phyloP scores from a whole-genome alignment of 176 grass and related monocot species.

The Oryza nivara region DNA sequence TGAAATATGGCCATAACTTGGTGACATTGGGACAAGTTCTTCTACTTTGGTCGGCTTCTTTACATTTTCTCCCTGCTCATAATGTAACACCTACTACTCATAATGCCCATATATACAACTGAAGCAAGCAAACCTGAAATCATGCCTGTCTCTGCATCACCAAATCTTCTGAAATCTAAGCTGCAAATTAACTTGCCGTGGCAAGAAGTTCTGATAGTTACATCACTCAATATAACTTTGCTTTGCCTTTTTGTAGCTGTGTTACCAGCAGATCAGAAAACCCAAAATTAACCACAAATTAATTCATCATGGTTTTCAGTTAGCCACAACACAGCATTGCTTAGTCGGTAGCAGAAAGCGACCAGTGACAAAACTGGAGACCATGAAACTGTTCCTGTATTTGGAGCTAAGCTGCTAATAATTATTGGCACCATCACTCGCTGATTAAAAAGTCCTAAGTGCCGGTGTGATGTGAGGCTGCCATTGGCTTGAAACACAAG shows the following conservation, averaged over 20 bases:
- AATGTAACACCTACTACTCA: slow-evolving; percentile 28
- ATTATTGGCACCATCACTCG: slow-evolving; percentile 27
- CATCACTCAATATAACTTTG: background rate
- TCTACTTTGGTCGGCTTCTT: slow-evolving; percentile 25
- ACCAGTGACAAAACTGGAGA: slow-evolving; percentile 44
- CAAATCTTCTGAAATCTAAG: background rate
- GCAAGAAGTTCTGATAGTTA: background rate
- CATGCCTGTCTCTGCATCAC: background rate
- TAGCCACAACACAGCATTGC: background rate
- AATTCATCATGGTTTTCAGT: background rate
- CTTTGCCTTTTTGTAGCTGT: background rate
- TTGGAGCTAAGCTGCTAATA: slow-evolving; percentile 36
- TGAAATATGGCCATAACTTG: background rate
- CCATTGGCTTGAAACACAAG: slow-evolving; percentile 35
- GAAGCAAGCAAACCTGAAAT: slow-evolving; percentile 1
- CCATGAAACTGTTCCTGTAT: background rate
- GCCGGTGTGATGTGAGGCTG: slow-evolving; percentile 26
- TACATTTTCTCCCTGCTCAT: background rate
- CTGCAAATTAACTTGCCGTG: background rate
- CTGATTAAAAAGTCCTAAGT: background rate
- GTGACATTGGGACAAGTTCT: slow-evolving; percentile 8
- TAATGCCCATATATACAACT: background rate
- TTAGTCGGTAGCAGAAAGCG: slow-evolving; percentile 27
- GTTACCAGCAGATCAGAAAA: background rate
- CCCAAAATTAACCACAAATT: background rate